Evolutionary conservation across 2,329 filamentous ascomycete genomes (phyloP), one percentile per base, ranked within the genome.

Genomic region (Fusarium torreyae): DNA sequence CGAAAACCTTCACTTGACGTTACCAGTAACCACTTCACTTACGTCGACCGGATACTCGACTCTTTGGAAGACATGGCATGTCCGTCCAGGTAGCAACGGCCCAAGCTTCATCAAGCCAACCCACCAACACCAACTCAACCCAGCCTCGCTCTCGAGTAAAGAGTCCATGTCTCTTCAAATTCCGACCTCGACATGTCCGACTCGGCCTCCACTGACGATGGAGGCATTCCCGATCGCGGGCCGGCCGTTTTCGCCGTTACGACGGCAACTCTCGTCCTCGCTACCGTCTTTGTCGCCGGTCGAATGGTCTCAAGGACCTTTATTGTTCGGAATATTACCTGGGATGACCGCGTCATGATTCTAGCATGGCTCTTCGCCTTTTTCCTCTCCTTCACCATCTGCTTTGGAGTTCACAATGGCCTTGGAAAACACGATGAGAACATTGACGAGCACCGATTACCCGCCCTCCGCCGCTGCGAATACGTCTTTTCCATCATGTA

Each of bases 341-440:
- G 88, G 83, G 94, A 97, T 80, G 94, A 97, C 83, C 92, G 90
- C 79, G 88, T 92, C 73, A 96, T 97, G 79, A 79, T 94, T 13
- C 70, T 92, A 40, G 93, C 94, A 57, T 97, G 94, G 94, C 71
- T 89, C 14, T 77, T 94, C 46, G 87, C 90, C 39, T 87, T 92
- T 68, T 91, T 88, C 36, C 81, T 93, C 39, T 89, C 88, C 20
- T 87, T 92, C 65, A 84, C 89, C 40, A 91, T 94, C 66, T 87
- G 88, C 75, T 86, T 87, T 67, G 91, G 88, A 33, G 86, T 88
- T 7, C 82, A 81, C 39, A 87, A 86, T 63, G 92, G 92, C 5
- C 83, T 94, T 9, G 92, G 92, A n/a, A 84, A 85, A 50, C 87
- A 91, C 74, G 90, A 94, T 75, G 73, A 63, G 3, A 78, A 93